A percentile compares a stretch with the other conserved stretches of the same genome.
These are phyloP conservation scores for Penicillium sp. DNA, from an alignment of 2,329 filamentous ascomycete genomes.

Conservation along the genomic window DNA sequence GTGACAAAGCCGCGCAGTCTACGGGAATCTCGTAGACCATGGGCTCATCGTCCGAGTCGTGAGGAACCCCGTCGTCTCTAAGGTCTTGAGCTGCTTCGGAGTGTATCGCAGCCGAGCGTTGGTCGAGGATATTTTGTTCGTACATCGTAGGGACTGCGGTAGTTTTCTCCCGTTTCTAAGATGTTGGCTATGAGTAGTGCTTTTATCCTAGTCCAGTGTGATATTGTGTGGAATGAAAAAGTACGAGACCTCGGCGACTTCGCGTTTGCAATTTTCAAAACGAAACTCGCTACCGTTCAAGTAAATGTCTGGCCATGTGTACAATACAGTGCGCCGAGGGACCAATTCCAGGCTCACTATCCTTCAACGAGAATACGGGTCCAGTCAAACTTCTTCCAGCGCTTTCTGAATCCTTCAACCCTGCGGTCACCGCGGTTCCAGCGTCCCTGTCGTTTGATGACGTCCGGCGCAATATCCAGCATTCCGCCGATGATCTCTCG, in stretches of 20 bases:
- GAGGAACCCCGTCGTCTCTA: not conserved
- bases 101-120: not conserved
- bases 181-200: not conserved
- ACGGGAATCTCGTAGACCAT: not conserved
- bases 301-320: not conserved
- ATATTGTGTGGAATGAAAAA: not conserved
- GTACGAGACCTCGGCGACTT: not conserved
- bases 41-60: not conserved
- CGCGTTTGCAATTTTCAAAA: not conserved
- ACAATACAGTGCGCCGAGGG: not conserved
- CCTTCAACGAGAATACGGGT: conserved; percentile 59
- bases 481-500: conserved; percentile 90
- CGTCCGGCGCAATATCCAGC: conserved; percentile 74
- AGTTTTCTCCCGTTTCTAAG: not conserved
- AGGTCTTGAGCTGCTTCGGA: not conserved
- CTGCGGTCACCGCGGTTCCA: conserved; percentile 70
- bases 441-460: conserved; percentile 84
- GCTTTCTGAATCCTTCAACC: conserved; percentile 73
- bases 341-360: not conserved
- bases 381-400: conserved; percentile 95
- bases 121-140: not conserved
- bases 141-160: not conserved
- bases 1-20: not conserved
- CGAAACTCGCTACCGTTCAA: not conserved
- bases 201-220: not conserved